Evolutionary conservation across 768 basidiomycete genomes (phyloP).

Genomic region (Nevesoporus exiguus): DNA sequence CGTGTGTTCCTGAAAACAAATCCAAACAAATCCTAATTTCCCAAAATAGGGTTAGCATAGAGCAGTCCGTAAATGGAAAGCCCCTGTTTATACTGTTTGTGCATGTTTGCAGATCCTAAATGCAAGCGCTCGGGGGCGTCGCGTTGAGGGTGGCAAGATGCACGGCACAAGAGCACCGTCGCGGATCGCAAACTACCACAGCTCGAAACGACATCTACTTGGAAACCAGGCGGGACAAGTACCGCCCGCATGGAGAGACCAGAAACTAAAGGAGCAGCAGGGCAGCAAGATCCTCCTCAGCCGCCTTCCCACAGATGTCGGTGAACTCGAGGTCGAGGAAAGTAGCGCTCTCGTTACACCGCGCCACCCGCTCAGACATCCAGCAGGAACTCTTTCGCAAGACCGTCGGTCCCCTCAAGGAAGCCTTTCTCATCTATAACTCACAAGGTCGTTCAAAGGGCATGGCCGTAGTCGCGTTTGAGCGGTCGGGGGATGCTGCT

Average conservation of each 20-base stretch:
- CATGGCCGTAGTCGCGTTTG: slow-evolving; percentile 73
- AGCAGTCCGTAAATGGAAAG: neutral
- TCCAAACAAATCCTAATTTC: neutral
- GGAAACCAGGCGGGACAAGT: slow-evolving; percentile 55
- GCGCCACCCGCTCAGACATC: slow-evolving; percentile 3
- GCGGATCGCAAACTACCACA: slow-evolving; percentile 47
- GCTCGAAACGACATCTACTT: slow-evolving; percentile 51
- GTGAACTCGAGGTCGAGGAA: slow-evolving; percentile 66
- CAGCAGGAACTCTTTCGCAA: slow-evolving; percentile 71
- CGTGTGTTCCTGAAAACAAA: neutral
- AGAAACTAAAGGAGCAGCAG: slow-evolving; percentile 33
- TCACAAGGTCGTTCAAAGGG: slow-evolving; percentile 73
- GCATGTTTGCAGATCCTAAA: neutral
- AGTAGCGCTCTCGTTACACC: slow-evolving; percentile 11
- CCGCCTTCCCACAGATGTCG: slow-evolving; percentile 64
- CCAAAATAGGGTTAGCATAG: neutral
- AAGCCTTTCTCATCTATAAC: slow-evolving; percentile 71
- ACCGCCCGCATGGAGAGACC: slow-evolving; percentile 59
- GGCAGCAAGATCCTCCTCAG: slow-evolving; percentile 71
- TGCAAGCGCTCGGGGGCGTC: neutral
- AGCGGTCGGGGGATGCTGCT: slow-evolving; percentile 58
- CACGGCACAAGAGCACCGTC: neutral
- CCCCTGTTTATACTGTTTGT: slow-evolving; percentile 8
- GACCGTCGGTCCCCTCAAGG: slow-evolving; percentile 71
- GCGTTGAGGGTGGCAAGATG: neutral